Conservation (phyloP, 2,329 filamentous ascomycete genomes). For the Pyrenophora seminiperda region DNA sequence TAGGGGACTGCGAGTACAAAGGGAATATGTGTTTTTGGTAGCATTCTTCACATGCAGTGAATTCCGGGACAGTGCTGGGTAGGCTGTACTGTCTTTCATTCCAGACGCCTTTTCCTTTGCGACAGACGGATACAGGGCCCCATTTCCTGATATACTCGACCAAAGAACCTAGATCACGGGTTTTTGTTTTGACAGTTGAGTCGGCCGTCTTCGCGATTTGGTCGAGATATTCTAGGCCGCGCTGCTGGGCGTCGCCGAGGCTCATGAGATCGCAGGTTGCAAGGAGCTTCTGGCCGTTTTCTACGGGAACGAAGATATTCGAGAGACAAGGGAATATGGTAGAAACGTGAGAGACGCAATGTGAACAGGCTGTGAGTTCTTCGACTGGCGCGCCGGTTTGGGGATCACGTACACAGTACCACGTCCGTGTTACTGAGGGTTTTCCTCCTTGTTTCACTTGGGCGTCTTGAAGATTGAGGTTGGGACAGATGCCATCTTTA, state of each 20-base stretch:
- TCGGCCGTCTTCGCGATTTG: slow-evolving; percentile 13
- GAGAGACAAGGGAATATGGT: slow-evolving; percentile 20
- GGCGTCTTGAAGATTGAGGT: slow-evolving; percentile 18
- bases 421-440: slow-evolving; percentile 19
- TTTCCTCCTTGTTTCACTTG: slow-evolving; percentile 19
- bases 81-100: slow-evolving; percentile 13
- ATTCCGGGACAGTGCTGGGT: slow-evolving; percentile 13
- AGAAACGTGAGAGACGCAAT: slow-evolving; percentile 20
- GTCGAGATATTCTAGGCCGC: slow-evolving; percentile 19
- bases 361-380: slow-evolving; percentile 28
- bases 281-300: slow-evolving; percentile 15
- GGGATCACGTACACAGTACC: slow-evolving; percentile 27
- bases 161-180: slow-evolving; percentile 10
- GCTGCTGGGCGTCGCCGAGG: slow-evolving; percentile 5
- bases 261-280: slow-evolving; percentile 29
- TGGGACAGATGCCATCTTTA: slow-evolving; percentile 26
- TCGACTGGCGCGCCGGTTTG: slow-evolving; percentile 17
- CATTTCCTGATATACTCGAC: slow-evolving; percentile 17
- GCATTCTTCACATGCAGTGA: slow-evolving; percentile 25
- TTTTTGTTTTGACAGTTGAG: slow-evolving; percentile 4
- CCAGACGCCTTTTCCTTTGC: slow-evolving; percentile 2
- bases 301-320: slow-evolving; percentile 19
- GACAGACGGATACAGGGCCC: slow-evolving; percentile 16
- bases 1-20: not conserved
- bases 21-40: slow-evolving; percentile 20